phyloP scores from a whole-genome alignment of 208 protist genomes.

The Acanthamoeba royreba region DNA sequence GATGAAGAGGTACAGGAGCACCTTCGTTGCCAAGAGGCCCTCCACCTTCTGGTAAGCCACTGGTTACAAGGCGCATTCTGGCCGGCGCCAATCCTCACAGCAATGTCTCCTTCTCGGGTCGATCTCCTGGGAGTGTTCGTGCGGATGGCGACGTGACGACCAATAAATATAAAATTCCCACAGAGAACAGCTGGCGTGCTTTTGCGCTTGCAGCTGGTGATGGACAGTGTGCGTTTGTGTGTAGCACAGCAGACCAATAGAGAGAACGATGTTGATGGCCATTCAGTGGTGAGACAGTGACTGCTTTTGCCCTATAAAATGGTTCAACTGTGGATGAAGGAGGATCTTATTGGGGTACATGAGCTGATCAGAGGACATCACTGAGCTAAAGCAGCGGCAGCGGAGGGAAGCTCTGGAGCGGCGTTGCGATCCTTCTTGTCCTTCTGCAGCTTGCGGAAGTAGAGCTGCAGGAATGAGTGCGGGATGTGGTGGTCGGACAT shows the following conservation, averaged over 20 bases:
- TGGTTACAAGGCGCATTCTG: background rate
- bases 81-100: too few relatives aligned
- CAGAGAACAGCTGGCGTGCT: background rate
- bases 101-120: background rate
- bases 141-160: background rate
- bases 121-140: background rate
- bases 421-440: background rate
- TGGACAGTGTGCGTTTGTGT: too few relatives aligned
- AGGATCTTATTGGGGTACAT: too few relatives aligned
- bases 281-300: too few relatives aligned
- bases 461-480: conserved; percentile 62
- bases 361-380: background rate
- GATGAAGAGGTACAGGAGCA: conserved; percentile 34
- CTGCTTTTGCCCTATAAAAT: too few relatives aligned
- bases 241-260: too few relatives aligned
- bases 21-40: conserved; percentile 5
- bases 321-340: too few relatives aligned
- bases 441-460: conserved; percentile 64
- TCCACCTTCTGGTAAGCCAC: conserved; percentile 12
- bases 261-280: too few relatives aligned
- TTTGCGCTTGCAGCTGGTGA: background rate
- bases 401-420: background rate
- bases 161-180: background rate
- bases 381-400: background rate
- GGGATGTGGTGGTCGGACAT: conserved; percentile 58